Base-by-base conservation (phyloP, 306 rosid genomes). In the Nissolia schottii region DNA sequence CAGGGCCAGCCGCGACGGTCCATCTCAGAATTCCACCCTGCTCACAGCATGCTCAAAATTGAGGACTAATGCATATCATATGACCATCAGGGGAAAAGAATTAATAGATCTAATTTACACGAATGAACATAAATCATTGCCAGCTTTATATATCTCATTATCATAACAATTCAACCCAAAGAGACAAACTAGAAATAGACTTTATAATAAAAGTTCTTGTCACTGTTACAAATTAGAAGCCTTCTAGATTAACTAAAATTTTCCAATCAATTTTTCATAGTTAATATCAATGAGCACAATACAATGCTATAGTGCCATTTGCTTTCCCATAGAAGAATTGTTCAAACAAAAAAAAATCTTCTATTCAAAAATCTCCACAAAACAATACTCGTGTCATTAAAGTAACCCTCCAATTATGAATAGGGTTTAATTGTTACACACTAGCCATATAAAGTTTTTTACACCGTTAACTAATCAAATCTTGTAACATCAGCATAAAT, bases 1-100 rank as follows among this genome's bases (percentile, higher is more conserved):
- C 98, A 90, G 1, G 85, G 97, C 98, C 98, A 93, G 68, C 98
- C 71, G 35, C 93, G 85, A 18, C 96, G 86, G 46, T 93, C 98
- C 98, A 90, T 93, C 54, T 57, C 81, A 81, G 67, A 77, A 76
- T 81, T 64, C 37, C 27, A 61, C 37, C 59, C 86, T 78, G 80
- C 80, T 29, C 55, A 46, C 29, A 23, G 20, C 35, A 24, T 67
- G 19, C 20, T 61, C 25, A 64, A 71, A n/a, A 54, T 41, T 60
- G 46, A 67, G 41, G 20, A 64, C 29, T 56, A 50, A 59, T 35
- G 67, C 77, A 64, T 56, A 67, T 40, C 45, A 50, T 67, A 54
- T 55, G 5, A 71, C 2, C 2, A 48, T 25, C 1, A 46, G 20
- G 40, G 63, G 46, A 5, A 37, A 62, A 15, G 2, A 8, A 27